Conservation (phyloP, 306 rosid species). For the Glycine tomentella region DNA sequence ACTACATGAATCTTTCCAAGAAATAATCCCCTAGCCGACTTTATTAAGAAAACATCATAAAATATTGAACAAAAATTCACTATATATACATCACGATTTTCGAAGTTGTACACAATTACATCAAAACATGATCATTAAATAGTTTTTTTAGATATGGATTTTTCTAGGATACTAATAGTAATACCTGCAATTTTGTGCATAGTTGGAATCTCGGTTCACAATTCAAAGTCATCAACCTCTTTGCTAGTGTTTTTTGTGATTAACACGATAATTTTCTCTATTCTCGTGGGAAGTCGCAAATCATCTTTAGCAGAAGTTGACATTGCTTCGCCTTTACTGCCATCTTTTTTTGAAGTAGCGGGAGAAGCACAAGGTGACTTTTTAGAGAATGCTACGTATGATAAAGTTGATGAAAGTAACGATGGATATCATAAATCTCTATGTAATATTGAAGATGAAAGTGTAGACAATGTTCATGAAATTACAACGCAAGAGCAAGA, state of each 20-base stretch:
- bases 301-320: conserved; percentile 42
- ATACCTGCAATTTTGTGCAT: conserved; percentile 32
- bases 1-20: conserved; percentile 32
- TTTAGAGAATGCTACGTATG: conserved; percentile 10
- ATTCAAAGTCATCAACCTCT: conserved; percentile 39
- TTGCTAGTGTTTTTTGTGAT: conserved; percentile 47
- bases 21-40: conserved; percentile 33
- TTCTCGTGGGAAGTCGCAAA: conserved; percentile 36
- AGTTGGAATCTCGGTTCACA: conserved; percentile 19
- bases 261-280: conserved; percentile 46
- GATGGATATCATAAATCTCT: not conserved
- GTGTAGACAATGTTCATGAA: conserved; percentile 30
- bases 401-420: conserved; percentile 29
- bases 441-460: conserved; percentile 1
- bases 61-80: conserved; percentile 13
- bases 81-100: not conserved
- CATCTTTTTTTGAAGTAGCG: conserved; percentile 21
- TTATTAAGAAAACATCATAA: not conserved
- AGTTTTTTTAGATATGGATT: conserved; percentile 3
- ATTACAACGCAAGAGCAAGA: conserved; percentile 38
- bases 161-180: conserved; percentile 1
- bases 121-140: conserved; percentile 1
- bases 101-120: not conserved
- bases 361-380: not conserved
- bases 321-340: not conserved